Percentiles rank a stretch among this genome's conserved stretches.
Conservation (phyloP, 805 yeast genomes). For the Priceomyces medius region DNA sequence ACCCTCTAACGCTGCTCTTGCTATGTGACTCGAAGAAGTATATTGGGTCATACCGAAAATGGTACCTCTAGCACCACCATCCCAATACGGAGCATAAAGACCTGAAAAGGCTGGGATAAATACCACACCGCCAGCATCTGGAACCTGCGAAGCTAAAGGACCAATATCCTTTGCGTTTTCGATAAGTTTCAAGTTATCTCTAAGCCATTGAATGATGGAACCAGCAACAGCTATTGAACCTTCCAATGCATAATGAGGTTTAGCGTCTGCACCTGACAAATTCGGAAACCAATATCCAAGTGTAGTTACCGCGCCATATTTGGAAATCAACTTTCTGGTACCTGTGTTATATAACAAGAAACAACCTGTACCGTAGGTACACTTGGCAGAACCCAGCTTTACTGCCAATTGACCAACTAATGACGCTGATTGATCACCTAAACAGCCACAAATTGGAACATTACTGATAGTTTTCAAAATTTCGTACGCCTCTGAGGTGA, state of each 20-base stretch:
- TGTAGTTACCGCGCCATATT: constrained; percentile 84
- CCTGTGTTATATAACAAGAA: constrained; percentile 90
- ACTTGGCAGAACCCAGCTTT: constrained; percentile 81
- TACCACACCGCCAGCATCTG: constrained; percentile 84
- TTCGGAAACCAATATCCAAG: constrained; percentile 87
- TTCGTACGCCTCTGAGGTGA: constrained; percentile 53
- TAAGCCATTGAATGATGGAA: constrained; percentile 87
- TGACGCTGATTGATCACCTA: constrained; percentile 94
- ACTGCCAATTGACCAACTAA: constrained; percentile 90
- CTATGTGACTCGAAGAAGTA: constrained; percentile 88
- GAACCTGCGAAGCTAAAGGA: constrained; percentile 80
- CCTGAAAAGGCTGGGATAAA: constrained; percentile 96
- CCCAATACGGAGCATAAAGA: constrained; percentile 95
- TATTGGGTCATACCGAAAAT: constrained; percentile 91
- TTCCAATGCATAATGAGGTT: constrained; percentile 86
- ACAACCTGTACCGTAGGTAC: constrained; percentile 97
- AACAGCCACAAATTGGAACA: constrained; percentile 81
- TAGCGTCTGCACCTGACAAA: constrained; percentile 42
- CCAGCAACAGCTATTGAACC: constrained; percentile 98
- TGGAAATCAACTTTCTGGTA: constrained; percentile 60
- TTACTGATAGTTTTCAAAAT: constrained; percentile 50
- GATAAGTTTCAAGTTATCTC: constrained; percentile 84
- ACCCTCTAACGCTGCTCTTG: constrained; percentile 93
- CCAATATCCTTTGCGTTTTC: constrained; percentile 84
- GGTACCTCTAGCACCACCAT: constrained; percentile 86